Percentiles rank a stretch among this genome's conserved stretches.
phyloP scores from a whole-genome alignment of 345 rosid genomes.

The Lepidium africanum region DNA sequence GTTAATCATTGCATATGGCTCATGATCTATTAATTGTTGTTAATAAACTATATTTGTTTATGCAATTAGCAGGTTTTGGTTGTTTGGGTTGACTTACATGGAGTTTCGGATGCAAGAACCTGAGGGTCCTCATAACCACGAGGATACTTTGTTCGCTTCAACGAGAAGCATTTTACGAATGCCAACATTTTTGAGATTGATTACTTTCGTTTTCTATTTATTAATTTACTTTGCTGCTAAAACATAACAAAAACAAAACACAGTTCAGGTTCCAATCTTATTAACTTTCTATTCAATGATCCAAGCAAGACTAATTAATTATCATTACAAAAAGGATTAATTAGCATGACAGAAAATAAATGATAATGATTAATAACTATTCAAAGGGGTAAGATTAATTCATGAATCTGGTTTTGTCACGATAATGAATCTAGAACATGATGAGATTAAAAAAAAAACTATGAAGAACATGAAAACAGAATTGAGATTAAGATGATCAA shows the following conservation, averaged over 20 bases:
- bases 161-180: slow-evolving; percentile 40
- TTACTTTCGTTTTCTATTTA: neutral
- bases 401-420: too few relatives aligned
- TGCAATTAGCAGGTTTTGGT: too few relatives aligned
- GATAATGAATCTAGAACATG: slow-evolving; percentile 1
- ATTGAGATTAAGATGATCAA: slow-evolving; percentile 1
- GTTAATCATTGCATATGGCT: neutral
- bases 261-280: neutral
- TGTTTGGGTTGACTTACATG: slow-evolving; percentile 46
- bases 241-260: neutral
- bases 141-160: slow-evolving; percentile 28
- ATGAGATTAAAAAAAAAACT: too few relatives aligned
- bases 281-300: neutral
- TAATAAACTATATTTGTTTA: too few relatives aligned
- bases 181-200: slow-evolving; percentile 33
- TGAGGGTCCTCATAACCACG: slow-evolving; percentile 41
- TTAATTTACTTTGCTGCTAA: neutral
- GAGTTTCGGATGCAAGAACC: slow-evolving; percentile 71
- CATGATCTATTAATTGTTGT: neutral
- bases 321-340: too few relatives aligned
- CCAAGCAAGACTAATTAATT: neutral
- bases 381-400: too few relatives aligned
- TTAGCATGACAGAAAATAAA: too few relatives aligned
- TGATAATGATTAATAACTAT: too few relatives aligned
- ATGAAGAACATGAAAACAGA: neutral